phyloP scores from a whole-genome alignment of 2,329 filamentous ascomycete genomes.

The Gaeumannomyces tritici region DNA sequence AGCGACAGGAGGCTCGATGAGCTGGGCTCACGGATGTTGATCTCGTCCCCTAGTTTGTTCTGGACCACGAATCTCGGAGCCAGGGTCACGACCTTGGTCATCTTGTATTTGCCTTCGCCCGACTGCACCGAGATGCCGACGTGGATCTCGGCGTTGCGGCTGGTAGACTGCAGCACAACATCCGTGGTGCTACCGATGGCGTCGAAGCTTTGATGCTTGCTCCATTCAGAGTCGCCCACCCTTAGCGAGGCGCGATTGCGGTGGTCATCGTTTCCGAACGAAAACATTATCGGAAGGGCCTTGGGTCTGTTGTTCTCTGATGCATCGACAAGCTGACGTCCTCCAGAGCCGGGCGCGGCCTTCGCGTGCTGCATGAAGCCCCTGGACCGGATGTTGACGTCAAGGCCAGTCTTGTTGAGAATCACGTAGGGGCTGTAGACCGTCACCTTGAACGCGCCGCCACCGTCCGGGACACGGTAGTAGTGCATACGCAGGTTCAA shows the following conservation, averaged over 20 bases:
- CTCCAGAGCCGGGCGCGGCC: slow-evolving; percentile 40
- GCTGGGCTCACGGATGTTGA: slow-evolving; percentile 84
- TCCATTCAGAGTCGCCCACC: slow-evolving; percentile 87
- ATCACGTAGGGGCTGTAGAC: slow-evolving; percentile 93
- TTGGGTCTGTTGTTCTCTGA: slow-evolving; percentile 50
- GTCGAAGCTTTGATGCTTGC: slow-evolving; percentile 95
- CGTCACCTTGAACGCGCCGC: slow-evolving; percentile 91
- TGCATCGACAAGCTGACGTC: slow-evolving; percentile 27
- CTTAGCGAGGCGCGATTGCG: slow-evolving; percentile 84
- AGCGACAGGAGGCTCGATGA: slow-evolving; percentile 78
- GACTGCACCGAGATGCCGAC: slow-evolving; percentile 81
- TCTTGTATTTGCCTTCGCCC: slow-evolving; percentile 93
- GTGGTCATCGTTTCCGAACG: slow-evolving; percentile 77
- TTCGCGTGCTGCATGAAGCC: slow-evolving; percentile 76
- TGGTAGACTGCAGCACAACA: slow-evolving; percentile 67
- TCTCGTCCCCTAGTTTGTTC: slow-evolving; percentile 82
- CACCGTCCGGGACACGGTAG: slow-evolving; percentile 79
- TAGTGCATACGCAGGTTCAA: slow-evolving; percentile 84
- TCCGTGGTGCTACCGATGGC: slow-evolving; percentile 91
- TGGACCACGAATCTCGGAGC: slow-evolving; percentile 89
- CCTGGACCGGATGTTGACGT: slow-evolving; percentile 82
- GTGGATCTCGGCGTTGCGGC: slow-evolving; percentile 72
- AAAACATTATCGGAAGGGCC: slow-evolving; percentile 91
- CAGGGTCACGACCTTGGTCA: slow-evolving; percentile 91
- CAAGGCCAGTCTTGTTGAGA: slow-evolving; percentile 87